Evolutionary conservation across 331 rosid genomes (phyloP).

Genomic region (Quercus lobata): DNA sequence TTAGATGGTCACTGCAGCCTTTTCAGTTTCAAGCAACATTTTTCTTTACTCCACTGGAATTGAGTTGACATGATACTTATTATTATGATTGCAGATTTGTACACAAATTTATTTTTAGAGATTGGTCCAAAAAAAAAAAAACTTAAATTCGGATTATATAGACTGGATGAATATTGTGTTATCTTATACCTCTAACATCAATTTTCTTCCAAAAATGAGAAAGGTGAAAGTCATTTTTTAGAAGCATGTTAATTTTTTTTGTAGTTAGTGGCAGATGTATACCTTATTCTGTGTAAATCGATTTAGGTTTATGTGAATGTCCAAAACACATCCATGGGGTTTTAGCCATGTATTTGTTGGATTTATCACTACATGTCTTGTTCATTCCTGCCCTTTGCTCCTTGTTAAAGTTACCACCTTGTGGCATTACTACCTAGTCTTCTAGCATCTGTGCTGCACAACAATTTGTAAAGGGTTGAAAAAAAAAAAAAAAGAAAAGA

Average conservation of each 20-base stretch:
- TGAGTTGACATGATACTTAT: neutral
- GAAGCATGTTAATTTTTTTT: neutral
- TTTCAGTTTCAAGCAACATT: neutral
- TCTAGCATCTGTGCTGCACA: too few species aligned
- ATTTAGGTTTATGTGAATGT: neutral
- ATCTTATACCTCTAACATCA: neutral
- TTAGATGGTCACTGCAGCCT: neutral
- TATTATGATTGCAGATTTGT: neutral
- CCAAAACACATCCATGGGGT: neutral
- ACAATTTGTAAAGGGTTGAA: too few species aligned
- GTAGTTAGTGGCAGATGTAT: neutral
- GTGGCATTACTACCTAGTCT: too few species aligned
- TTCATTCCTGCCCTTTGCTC: too few species aligned
- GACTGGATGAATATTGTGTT: neutral
- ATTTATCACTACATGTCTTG: too few species aligned
- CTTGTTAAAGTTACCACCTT: too few species aligned
- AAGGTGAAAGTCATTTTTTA: neutral
- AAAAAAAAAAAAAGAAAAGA: too few species aligned
- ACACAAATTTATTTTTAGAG: neutral
- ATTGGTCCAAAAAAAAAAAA: neutral
- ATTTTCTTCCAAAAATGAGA: neutral
- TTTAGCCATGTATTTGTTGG: too few species aligned
- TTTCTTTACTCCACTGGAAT: neutral
- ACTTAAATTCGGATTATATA: neutral
- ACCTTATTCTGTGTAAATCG: neutral